Conservation (phyloP, 2,329 filamentous ascomycete genomes). For the Lojkania enalia region DNA sequence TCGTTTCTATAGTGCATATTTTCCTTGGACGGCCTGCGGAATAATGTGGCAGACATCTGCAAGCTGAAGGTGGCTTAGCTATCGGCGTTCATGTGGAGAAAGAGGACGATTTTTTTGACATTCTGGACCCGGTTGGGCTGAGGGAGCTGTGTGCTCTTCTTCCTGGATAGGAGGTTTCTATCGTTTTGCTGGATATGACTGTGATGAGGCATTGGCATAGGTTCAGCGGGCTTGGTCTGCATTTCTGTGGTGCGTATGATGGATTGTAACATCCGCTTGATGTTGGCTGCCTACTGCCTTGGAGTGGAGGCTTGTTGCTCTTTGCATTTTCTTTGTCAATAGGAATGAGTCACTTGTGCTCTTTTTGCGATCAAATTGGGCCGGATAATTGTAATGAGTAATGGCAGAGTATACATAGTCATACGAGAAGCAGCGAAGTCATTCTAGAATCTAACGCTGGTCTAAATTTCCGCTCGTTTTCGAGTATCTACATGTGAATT, state of each 20-base stretch:
- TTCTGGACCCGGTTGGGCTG: conserved; percentile 8
- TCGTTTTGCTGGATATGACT: conserved; percentile 8
- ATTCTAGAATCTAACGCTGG: too few relatives aligned
- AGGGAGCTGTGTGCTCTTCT: background rate
- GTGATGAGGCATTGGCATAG: conserved; percentile 12
- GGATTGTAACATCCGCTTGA: conserved; percentile 6
- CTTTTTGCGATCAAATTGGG: background rate
- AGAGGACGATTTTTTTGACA: conserved; percentile 7
- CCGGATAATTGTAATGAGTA: conserved; percentile 26
- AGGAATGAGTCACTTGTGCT: background rate
- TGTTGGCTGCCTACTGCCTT: too few relatives aligned
- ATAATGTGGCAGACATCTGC: conserved; percentile 34
- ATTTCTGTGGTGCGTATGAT: conserved; percentile 3
- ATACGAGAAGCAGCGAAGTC: conserved; percentile 4
- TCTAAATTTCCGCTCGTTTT: too few relatives aligned
- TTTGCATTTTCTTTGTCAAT: conserved; percentile 7
- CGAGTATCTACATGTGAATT: too few relatives aligned
- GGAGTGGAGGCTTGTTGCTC: too few relatives aligned
- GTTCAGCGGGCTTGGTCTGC: conserved; percentile 3
- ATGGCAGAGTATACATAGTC: conserved; percentile 15
- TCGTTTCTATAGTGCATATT: conserved; percentile 38
- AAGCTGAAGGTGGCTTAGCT: conserved; percentile 21
- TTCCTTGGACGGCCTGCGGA: conserved; percentile 36
- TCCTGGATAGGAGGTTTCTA: background rate
- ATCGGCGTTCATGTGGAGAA: conserved; percentile 8